Percentiles rank a stretch among this genome's conserved stretches.
Conservation (phyloP, 1,139 yeast species). For the Pneumocystis murina region DNA sequence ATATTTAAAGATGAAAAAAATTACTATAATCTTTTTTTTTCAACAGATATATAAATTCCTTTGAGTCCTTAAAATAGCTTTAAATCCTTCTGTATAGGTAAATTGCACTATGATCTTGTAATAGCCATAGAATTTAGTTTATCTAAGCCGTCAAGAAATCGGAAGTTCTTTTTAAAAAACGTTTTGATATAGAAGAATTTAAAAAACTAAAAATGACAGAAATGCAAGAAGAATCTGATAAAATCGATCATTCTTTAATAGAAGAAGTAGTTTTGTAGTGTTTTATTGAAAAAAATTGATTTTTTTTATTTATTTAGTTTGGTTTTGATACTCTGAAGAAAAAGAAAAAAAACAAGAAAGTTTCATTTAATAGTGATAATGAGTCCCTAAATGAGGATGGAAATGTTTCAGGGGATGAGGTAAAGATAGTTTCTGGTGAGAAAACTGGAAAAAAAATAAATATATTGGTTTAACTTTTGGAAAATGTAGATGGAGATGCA, state of each 20-base stretch:
- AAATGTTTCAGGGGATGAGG: not conserved
- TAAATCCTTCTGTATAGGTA: not conserved
- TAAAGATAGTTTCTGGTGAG: not conserved
- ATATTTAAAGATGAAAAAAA: no score
- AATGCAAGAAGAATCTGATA: not conserved
- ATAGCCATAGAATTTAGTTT: not conserved
- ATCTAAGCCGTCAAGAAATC: not conserved
- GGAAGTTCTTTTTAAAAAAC: not conserved
- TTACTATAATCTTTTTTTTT: no score
- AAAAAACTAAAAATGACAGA: not conserved
- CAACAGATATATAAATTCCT: not conserved
- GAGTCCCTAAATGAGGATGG: not conserved
- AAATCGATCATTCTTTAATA: not conserved
- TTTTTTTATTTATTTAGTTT: not conserved
- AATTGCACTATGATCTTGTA: not conserved
- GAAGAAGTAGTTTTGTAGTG: not conserved
- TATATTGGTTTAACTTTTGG: not conserved
- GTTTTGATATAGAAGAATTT: not conserved
- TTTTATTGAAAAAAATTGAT: not conserved
- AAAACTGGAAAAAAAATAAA: not conserved
- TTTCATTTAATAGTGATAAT: not conserved
- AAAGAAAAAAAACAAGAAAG: not conserved
- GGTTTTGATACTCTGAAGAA: not conserved
- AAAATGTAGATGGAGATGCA: constrained; percentile 20
- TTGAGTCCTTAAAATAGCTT: not conserved